A percentile compares a stretch with the other conserved stretches of the same genome.
Evolutionary conservation across 2,329 filamentous ascomycete genomes (phyloP).

Genomic region (Alternaria gansuensis): DNA sequence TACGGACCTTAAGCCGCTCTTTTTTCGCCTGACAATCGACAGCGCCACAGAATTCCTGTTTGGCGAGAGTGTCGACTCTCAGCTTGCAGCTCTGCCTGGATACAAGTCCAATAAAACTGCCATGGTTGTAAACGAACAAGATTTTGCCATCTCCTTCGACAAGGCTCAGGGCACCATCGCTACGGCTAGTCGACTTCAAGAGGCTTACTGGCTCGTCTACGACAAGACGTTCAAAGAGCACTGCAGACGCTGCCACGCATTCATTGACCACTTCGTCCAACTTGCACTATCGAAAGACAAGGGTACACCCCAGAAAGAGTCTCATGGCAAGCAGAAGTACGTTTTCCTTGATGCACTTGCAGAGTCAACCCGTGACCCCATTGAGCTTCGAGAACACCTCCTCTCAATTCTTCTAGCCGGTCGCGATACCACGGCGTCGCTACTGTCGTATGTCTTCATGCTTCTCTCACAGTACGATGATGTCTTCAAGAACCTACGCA

Average conservation of each 20-base stretch:
- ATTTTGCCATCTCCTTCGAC: constrained; percentile 41
- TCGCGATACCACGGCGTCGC: constrained; percentile 83
- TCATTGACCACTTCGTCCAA: constrained; percentile 42
- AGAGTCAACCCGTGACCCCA: constrained; percentile 71
- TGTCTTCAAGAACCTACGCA: constrained; percentile 48
- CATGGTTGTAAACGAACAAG: constrained; percentile 28
- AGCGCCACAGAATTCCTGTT: constrained; percentile 53
- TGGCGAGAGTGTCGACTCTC: constrained; percentile 46
- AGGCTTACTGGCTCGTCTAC: constrained; percentile 44
- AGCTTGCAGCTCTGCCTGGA: constrained; percentile 33
- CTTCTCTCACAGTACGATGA: constrained; percentile 51
- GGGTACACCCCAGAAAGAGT: constrained; percentile 19
- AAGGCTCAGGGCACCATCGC: constrained; percentile 29
- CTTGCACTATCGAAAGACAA: constrained; percentile 35
- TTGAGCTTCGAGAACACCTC: constrained; percentile 81
- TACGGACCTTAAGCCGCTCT: constrained; percentile 51
- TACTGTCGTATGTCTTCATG: constrained; percentile 76
- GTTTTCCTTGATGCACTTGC: constrained; percentile 87
- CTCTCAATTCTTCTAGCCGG: constrained; percentile 83
- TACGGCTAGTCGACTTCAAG: constrained; percentile 37
- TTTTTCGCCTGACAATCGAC: constrained; percentile 53
- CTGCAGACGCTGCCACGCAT: constrained; percentile 39
- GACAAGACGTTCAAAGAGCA: constrained; percentile 40
- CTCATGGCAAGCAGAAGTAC: constrained; percentile 58
- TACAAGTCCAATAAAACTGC: constrained; percentile 26